A percentile compares a stretch with the other conserved stretches of the same genome.
Conservation (phyloP, 495 filamentous ascomycete species). For the Hypoxylon intermedium region DNA sequence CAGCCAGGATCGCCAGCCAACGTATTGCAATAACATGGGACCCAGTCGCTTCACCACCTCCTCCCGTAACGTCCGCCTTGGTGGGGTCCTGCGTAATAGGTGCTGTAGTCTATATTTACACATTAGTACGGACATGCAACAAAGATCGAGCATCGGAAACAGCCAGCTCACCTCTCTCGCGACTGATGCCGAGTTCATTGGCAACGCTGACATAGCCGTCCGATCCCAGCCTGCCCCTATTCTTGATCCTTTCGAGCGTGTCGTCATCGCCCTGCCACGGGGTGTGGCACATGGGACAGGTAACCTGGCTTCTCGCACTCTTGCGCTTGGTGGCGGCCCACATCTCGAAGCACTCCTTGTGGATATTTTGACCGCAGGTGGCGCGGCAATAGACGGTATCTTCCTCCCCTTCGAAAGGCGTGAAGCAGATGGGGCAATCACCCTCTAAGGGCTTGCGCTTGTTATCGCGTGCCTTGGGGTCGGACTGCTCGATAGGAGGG, state of each 20-base stretch:
- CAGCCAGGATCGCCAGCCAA: no score
- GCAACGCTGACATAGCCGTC: slow-evolving; percentile 76
- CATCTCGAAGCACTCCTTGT: slow-evolving; percentile 72
- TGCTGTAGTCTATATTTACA: slow-evolving; percentile 13
- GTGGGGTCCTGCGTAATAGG: slow-evolving; percentile 7
- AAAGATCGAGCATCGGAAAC: background rate
- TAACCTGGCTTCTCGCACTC: slow-evolving; percentile 52
- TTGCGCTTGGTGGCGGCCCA: slow-evolving; percentile 67
- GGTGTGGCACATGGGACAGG: slow-evolving; percentile 68
- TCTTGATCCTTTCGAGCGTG: slow-evolving; percentile 55
- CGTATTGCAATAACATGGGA: no score
- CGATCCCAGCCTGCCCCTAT: slow-evolving; percentile 44
- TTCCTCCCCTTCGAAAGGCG: slow-evolving; percentile 65
- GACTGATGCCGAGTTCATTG: slow-evolving; percentile 65
- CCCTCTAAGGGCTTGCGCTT: slow-evolving; percentile 65
- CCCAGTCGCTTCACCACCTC: background rate
- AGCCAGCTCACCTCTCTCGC: slow-evolving; percentile 53
- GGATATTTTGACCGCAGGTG: slow-evolving; percentile 80
- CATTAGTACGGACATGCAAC: background rate
- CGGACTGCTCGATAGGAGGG: slow-evolving; percentile 44
- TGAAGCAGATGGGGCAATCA: slow-evolving; percentile 83
- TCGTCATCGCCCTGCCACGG: slow-evolving; percentile 65
- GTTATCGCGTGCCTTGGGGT: slow-evolving; percentile 24
- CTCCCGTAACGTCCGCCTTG: background rate
- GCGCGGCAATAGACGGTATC: slow-evolving; percentile 73